A percentile compares a stretch with the other conserved stretches of the same genome.
Evolutionary conservation across 2,329 filamentous ascomycete genomes (phyloP).

Genomic region (Fusarium continuum): DNA sequence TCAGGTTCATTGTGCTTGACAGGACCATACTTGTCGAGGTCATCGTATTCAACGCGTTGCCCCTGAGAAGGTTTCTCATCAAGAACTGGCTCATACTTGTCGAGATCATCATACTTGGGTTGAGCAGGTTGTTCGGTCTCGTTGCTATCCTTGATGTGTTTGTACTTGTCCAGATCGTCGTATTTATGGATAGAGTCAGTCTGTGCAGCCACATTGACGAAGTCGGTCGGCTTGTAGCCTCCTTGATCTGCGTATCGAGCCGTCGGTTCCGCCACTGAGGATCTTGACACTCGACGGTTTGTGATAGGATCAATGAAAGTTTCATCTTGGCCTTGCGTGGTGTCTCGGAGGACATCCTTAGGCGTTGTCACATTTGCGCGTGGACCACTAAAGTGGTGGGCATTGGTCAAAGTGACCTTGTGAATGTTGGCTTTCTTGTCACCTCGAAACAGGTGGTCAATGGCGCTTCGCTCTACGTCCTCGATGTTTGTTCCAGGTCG

Average conservation of each 20-base stretch:
- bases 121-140: slow-evolving; percentile 26
- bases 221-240: slow-evolving; percentile 49
- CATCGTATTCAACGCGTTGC: slow-evolving; percentile 47
- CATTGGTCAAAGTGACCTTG: slow-evolving; percentile 47
- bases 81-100: slow-evolving; percentile 50
- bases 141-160: slow-evolving; percentile 44
- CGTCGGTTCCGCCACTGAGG: slow-evolving; percentile 28
- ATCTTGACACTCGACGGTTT: slow-evolving; percentile 59
- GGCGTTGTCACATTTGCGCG: slow-evolving; percentile 32
- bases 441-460: slow-evolving; percentile 55
- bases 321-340: slow-evolving; percentile 27
- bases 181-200: slow-evolving; percentile 43
- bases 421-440: slow-evolving; percentile 44
- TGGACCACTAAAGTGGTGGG: slow-evolving; percentile 46
- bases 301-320: slow-evolving; percentile 65
- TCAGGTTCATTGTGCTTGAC: slow-evolving; percentile 46
- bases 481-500: slow-evolving; percentile 55
- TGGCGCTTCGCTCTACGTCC: slow-evolving; percentile 55
- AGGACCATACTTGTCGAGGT: slow-evolving; percentile 51
- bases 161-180: slow-evolving; percentile 51
- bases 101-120: slow-evolving; percentile 46
- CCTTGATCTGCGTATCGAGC: slow-evolving; percentile 47
- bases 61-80: slow-evolving; percentile 43
- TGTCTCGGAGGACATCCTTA: slow-evolving; percentile 40
- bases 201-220: slow-evolving; percentile 29